Base-by-base conservation (phyloP, 345 rosid species). In the Gynandropsis gynandra region DNA sequence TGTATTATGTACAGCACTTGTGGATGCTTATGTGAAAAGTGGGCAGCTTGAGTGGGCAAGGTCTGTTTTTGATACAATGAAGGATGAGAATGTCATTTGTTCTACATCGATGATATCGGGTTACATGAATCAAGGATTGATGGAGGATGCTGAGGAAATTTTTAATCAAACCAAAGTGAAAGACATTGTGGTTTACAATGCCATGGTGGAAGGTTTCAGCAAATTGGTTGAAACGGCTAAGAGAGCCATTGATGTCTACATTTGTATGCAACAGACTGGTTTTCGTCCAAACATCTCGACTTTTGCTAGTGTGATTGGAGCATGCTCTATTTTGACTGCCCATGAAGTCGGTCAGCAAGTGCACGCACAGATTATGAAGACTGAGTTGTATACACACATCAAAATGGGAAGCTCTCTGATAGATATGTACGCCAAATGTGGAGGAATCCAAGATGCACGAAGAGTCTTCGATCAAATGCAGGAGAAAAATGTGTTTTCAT, bases 21-120 rank as follows among this genome's bases (percentile, higher is more conserved):
- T 84, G 50, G 92, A 90, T 63, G 68, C 89, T 11, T 82, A 83
- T 31, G 95, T 86, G 59, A 89, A 85, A 74, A 73, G 62, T 29
- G 80, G 80, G 46, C 74, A 51, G 66, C 58, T 84, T 54, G 61
- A 54, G 19, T 77, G 65, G 60, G 98, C 89, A 2, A 78, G 92
- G 72, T 72, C 70, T 3, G 83, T 84, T 47, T 90, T 87, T 42
- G 89, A 84, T 63, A 52, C 69, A 74, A 80, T 74, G 85, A 68
- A 63, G 59, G 87, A 70, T 20, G 74, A 63, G 63, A 77, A 80
- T 59, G 82, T 82, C 10, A 41, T 87, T 0, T 83, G 96, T 49
- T 82, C 92, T n/a, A 90, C 98, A 8, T 80, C 98, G 0, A 74
- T 87, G 92, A 90, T 87, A 46, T 74, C 96, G 0, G 98, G 96